These are phyloP conservation scores for Diaporthe longicolla DNA, from an alignment of 2,329 filamentous ascomycete species.

Conservation along the genomic window DNA sequence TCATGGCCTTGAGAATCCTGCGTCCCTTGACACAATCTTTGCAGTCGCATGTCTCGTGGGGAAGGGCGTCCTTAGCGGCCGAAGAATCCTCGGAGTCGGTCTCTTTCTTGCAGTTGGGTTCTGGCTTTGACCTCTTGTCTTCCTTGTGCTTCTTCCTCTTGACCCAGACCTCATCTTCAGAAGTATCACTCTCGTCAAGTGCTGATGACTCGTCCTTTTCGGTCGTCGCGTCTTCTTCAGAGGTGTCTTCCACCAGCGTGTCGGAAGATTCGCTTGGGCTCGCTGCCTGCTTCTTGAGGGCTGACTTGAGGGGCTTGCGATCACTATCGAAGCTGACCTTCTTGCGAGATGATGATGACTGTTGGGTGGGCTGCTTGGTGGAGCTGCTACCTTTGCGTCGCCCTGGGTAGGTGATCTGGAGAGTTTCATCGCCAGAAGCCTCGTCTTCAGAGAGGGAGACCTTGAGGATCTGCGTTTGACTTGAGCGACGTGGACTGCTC, in stretches of 20 bases:
- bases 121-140: slow-evolving; percentile 40
- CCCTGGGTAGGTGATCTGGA: slow-evolving; percentile 65
- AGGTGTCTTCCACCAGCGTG: slow-evolving; percentile 46
- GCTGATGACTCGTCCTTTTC: slow-evolving; percentile 39
- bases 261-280: slow-evolving; percentile 37
- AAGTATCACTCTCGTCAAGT: slow-evolving; percentile 39
- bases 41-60: slow-evolving; percentile 55
- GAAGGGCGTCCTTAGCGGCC: slow-evolving; percentile 49
- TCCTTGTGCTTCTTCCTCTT: slow-evolving; percentile 39
- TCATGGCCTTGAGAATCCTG: slow-evolving; percentile 45
- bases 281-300: slow-evolving; percentile 53
- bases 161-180: slow-evolving; percentile 28
- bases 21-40: slow-evolving; percentile 49
- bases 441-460: slow-evolving; percentile 66
- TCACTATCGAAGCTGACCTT: slow-evolving; percentile 60
- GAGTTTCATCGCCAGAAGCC: slow-evolving; percentile 63
- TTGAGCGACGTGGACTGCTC: slow-evolving; percentile 32
- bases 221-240: slow-evolving; percentile 37
- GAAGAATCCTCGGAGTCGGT: slow-evolving; percentile 37
- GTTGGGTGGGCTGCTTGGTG: background rate
- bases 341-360: slow-evolving; percentile 48
- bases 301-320: slow-evolving; percentile 52
- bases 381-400: slow-evolving; percentile 45
- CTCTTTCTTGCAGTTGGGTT: slow-evolving; percentile 35
- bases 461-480: slow-evolving; percentile 51